Conservation (phyloP, 305 asterid genomes). For the Fraxinus albicans region DNA sequence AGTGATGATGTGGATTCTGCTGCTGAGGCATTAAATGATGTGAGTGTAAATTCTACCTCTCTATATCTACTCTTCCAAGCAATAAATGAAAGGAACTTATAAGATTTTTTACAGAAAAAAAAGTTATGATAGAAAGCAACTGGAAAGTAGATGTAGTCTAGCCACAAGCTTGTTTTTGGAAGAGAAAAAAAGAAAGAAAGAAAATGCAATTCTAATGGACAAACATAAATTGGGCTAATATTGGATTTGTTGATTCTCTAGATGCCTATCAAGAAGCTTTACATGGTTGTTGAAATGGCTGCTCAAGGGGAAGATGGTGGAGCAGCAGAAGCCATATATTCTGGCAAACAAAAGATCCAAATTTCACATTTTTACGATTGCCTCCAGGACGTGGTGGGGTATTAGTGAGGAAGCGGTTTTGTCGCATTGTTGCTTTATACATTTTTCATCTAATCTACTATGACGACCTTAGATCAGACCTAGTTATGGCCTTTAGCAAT, state of each 20-base stretch:
- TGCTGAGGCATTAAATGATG: slow-evolving; percentile 86
- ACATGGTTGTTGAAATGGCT: slow-evolving; percentile 92
- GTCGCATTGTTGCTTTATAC: neutral
- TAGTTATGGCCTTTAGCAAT: neutral
- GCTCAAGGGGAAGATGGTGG: slow-evolving; percentile 95
- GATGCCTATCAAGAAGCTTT: slow-evolving; percentile 92
- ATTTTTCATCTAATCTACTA: neutral
- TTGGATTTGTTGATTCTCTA: slow-evolving; percentile 28
- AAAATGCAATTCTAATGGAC: neutral
- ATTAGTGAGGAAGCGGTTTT: slow-evolving; percentile 26
- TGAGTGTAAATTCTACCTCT: slow-evolving; percentile 41
- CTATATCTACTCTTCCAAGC: neutral
- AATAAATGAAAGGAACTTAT: neutral
- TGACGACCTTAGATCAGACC: neutral
- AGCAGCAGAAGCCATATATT: slow-evolving; percentile 72
- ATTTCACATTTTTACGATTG: slow-evolving; percentile 76
- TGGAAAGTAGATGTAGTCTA: neutral
- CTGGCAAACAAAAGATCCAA: slow-evolving; percentile 77
- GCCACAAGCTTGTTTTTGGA: neutral
- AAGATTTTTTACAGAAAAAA: neutral
- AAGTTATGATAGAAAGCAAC: slow-evolving; percentile 2
- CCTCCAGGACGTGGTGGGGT: slow-evolving; percentile 72
- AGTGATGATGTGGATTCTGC: slow-evolving; percentile 78
- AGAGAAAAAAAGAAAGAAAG: neutral
- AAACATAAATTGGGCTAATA: neutral